These are phyloP conservation scores for Glycyrrhiza uralensis DNA, from an alignment of 306 rosid genomes.

Conservation along the genomic window DNA sequence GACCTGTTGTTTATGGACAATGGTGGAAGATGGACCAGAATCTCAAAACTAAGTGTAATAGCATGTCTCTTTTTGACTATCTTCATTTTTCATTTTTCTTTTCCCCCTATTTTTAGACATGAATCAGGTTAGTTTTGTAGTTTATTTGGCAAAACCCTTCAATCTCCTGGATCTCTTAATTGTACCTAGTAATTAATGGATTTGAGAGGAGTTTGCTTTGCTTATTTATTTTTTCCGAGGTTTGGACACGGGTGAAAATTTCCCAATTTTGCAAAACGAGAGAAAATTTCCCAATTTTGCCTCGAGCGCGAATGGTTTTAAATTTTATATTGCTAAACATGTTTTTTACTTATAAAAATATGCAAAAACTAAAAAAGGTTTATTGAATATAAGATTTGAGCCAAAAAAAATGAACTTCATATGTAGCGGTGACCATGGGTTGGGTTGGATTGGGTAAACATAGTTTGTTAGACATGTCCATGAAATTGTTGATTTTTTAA, in stretches of 20 bases:
- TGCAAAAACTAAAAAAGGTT: too few relatives aligned
- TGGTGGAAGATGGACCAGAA: constrained; percentile 18
- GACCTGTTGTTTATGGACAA: not conserved
- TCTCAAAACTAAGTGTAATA: constrained; percentile 25
- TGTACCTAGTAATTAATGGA: constrained; percentile 20
- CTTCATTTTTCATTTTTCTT: not conserved
- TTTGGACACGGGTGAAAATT: not conserved
- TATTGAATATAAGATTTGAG: too few relatives aligned
- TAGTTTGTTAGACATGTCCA: too few relatives aligned
- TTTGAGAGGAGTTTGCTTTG: constrained; percentile 18
- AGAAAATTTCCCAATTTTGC: not conserved
- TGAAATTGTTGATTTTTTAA: too few relatives aligned
- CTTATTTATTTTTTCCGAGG: not conserved
- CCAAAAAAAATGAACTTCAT: too few relatives aligned
- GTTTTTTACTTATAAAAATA: too few relatives aligned
- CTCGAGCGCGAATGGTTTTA: too few relatives aligned
- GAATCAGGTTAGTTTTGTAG: constrained; percentile 27
- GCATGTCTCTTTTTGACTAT: constrained; percentile 9
- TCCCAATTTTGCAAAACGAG: not conserved
- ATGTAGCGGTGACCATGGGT: too few relatives aligned
- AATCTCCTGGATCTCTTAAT: not conserved
- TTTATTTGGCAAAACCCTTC: constrained; percentile 22
- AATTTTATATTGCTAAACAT: too few relatives aligned
- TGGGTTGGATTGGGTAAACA: too few relatives aligned
- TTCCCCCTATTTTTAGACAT: constrained; percentile 9